These are phyloP conservation scores for Penicillium longicatenatum DNA, from an alignment of 495 filamentous ascomycete species.

Conservation along the genomic window DNA sequence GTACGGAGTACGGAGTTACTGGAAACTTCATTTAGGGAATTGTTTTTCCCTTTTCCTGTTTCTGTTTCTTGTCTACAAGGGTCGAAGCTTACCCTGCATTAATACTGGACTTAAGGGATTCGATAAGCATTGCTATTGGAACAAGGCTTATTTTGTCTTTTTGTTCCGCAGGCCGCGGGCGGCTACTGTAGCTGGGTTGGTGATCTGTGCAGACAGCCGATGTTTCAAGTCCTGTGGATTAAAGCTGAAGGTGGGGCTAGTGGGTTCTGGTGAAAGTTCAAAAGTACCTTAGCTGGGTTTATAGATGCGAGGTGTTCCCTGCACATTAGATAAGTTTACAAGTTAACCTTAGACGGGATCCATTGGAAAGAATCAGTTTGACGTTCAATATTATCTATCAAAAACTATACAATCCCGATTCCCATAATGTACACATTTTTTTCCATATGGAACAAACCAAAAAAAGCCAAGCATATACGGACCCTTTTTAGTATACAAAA, in stretches of 20 bases:
- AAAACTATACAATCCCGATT: neutral
- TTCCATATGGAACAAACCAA: conserved; percentile 2
- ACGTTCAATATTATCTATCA: neutral
- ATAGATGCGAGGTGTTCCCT: neutral
- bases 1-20: neutral
- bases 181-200: neutral
- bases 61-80: neutral
- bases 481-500: conserved; percentile 5
- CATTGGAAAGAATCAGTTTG: neutral
- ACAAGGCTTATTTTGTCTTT: conserved; percentile 3
- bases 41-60: neutral
- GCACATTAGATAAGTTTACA: neutral
- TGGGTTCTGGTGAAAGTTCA: neutral
- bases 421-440: conserved; percentile 13
- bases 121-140: neutral
- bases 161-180: conserved; percentile 1
- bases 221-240: neutral
- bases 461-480: neutral
- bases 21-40: neutral
- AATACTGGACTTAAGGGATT: neutral
- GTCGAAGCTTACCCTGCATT: neutral
- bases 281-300: neutral
- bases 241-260: neutral
- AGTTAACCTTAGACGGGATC: neutral
- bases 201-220: conserved; percentile 5